Base-by-base conservation (phyloP, 2,329 filamentous ascomycete species). In the Xylaria sp. region DNA sequence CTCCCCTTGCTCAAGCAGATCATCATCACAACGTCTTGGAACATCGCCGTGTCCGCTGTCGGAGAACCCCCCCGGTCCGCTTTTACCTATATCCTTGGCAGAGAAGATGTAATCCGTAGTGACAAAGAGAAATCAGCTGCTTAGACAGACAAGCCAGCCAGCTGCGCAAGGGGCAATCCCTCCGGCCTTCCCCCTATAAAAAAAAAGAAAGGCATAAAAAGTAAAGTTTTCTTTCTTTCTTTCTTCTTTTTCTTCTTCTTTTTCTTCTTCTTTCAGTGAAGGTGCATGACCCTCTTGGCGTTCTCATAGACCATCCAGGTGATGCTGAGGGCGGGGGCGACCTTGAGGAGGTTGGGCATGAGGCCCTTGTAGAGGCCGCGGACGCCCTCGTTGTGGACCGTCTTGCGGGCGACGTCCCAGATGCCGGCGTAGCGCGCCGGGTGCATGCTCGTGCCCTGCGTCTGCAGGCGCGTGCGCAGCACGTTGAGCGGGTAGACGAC, bases 401-500 rank as follows among this genome's bases (percentile, higher is more conserved):
- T 99, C 74, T 89, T 91, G 49, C 82, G 81, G 1, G 91, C 89
- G 40, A 97, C 93, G 71, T 99, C 94, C 77, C 87, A 83, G 60
- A 97, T 93, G 37, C 94, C 91, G 1, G 86, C 92, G 71, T 99
- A 99, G 4, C 90, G 96, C 7, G 89, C 83, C 4, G 89, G 91
- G 71, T 99, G 94, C 70, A 95, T 86, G n/a, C 86, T 83, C 0
- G 94, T 97, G 50, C 94, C 94, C 74, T 97, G 94, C 9, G 91
- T 95, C 74, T 99, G 94, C 58, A 97, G 76, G 62, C 93, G 82
- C 3, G 94, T 99, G 53, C 94, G 87, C 19, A 99, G 83, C 45
- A 99, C 85, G 69, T 99, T 99, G 63, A 99, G 78, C 0, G 94
- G 94, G 68, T 99, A 99, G 34, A 99, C 94, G 11, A 93, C 84